Conservation (phyloP, 2,329 filamentous ascomycete species). For the Fusarium neocosmosporiellum region DNA sequence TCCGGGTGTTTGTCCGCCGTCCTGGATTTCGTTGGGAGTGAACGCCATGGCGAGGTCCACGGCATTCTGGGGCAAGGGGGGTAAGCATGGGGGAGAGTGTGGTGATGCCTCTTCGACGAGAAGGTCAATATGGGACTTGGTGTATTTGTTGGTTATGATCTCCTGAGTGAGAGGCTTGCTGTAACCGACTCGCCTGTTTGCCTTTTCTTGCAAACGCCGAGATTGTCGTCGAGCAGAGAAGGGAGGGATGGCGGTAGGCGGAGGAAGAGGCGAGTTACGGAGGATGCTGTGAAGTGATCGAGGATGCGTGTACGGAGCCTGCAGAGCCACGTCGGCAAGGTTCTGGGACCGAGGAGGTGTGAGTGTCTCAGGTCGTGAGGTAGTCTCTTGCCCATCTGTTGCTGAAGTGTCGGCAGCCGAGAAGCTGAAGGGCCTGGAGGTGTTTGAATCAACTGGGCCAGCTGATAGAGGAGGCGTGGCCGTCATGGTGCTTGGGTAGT, state of each 20-base stretch:
- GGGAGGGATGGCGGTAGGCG: slow-evolving; percentile 61
- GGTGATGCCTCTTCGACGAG: slow-evolving; percentile 68
- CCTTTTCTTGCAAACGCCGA: slow-evolving; percentile 64
- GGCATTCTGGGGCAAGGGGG: slow-evolving; percentile 52
- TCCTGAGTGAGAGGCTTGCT: slow-evolving; percentile 72
- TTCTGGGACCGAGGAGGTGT: slow-evolving; percentile 24
- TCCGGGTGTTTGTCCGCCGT: slow-evolving; percentile 71
- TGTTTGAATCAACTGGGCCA: slow-evolving; percentile 58
- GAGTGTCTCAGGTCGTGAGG: slow-evolving; percentile 29
- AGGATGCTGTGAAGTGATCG: slow-evolving; percentile 71
- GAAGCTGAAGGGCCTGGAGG: slow-evolving; percentile 60
- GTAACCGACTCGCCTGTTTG: slow-evolving; percentile 68
- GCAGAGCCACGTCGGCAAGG: slow-evolving; percentile 33
- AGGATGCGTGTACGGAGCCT: slow-evolving; percentile 68
- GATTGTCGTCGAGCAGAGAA: slow-evolving; percentile 66
- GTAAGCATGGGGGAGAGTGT: slow-evolving; percentile 50
- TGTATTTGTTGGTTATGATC: slow-evolving; percentile 72
- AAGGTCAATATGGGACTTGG: slow-evolving; percentile 72
- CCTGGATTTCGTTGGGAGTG: slow-evolving; percentile 64
- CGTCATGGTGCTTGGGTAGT: slow-evolving; percentile 67
- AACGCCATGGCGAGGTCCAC: slow-evolving; percentile 64
- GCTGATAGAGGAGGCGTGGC: slow-evolving; percentile 70
- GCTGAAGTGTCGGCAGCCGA: slow-evolving; percentile 48
- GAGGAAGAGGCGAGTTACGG: slow-evolving; percentile 72
- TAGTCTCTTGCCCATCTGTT: neutral